These are phyloP conservation scores for Blastobotrys malaysiensis DNA, from an alignment of 1,139 yeast genomes.

Conservation along the genomic window DNA sequence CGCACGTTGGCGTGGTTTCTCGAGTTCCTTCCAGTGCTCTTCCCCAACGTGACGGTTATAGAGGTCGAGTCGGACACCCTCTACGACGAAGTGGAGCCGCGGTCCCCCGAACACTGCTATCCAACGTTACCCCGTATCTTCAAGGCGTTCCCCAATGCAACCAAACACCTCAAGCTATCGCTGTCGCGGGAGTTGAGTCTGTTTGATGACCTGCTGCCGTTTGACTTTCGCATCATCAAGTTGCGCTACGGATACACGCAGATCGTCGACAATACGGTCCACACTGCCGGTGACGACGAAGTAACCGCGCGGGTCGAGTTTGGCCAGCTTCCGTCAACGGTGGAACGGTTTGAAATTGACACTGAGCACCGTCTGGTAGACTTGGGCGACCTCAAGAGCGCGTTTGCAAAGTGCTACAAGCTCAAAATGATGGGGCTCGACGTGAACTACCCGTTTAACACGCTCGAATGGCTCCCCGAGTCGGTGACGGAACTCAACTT, in stretches of 20 bases:
- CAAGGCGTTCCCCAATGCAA: constrained; percentile 4
- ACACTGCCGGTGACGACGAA: constrained; percentile 12
- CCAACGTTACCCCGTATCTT: constrained; percentile 8
- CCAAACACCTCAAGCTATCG: constrained; percentile 10
- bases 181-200: constrained; percentile 9
- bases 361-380: constrained; percentile 12
- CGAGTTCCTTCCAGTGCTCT: neutral
- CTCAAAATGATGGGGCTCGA: constrained; percentile 10
- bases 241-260: constrained; percentile 11
- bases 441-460: constrained; percentile 10
- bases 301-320: constrained; percentile 7
- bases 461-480: constrained; percentile 10
- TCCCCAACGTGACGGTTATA: constrained; percentile 8
- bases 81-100: constrained; percentile 5
- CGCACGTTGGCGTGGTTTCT: constrained; percentile 11
- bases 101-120: neutral
- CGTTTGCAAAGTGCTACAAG: constrained; percentile 3
- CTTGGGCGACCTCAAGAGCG: constrained; percentile 7
- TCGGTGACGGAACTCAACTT: constrained; percentile 9
- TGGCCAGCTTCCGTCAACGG: constrained; percentile 7
- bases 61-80: constrained; percentile 12
- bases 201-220: constrained; percentile 5
- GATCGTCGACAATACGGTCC: constrained; percentile 2
- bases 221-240: constrained; percentile 9
- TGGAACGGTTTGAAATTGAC: constrained; percentile 11